Base-by-base conservation (phyloP, 257 asterid genomes). In the Ehretia macrophylla region DNA sequence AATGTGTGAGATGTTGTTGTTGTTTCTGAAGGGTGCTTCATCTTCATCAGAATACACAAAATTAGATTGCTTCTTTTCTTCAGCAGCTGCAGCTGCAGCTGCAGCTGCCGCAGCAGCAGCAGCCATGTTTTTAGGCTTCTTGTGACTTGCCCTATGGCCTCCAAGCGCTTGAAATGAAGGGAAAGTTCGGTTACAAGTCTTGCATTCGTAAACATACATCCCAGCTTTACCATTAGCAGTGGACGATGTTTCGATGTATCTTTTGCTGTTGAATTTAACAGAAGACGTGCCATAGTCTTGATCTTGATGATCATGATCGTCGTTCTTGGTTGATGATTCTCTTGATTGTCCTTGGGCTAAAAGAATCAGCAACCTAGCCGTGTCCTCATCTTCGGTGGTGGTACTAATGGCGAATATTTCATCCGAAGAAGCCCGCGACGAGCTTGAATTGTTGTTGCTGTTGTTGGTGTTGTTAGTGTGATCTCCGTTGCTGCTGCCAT, bases 111-210 rank as follows among this genome's bases (percentile, higher is more conserved):
- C n/a, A n/a, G n/a, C n/a, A 1, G 49, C 55, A 8, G 27, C 19
- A 4, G 71, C 66, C 6, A 68, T 19, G 62, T 59, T 51, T 44
- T 74, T 78, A 5, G 72, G 73, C 59, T 74, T 78, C 52, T 55
- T 78, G 51, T 78, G 83, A 46, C 99, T 89, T 0, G 99, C 94
- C 0, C 97, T 75, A 56, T 93, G 99, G 0, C 99, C 99, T 0
- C 99, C 97, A 4, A 93, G 62, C 8, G 99, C 97, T 75, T 93
- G 99, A 56, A 93, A 93, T 0, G 99, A 89, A 51, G 83, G 67
- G 56, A 90, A 93, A 10, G 85, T 69, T 51, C 80, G 63, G 58
- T 68, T 69, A 23, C 99, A 93, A 4, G 97, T 93, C 59, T 90
- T 93, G 82, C 99, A 90, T 32, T 75, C 84, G 55, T 83, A 93